Base-by-base conservation (phyloP, 1,139 yeast species). In the Magnusiomyces paraingens region DNA sequence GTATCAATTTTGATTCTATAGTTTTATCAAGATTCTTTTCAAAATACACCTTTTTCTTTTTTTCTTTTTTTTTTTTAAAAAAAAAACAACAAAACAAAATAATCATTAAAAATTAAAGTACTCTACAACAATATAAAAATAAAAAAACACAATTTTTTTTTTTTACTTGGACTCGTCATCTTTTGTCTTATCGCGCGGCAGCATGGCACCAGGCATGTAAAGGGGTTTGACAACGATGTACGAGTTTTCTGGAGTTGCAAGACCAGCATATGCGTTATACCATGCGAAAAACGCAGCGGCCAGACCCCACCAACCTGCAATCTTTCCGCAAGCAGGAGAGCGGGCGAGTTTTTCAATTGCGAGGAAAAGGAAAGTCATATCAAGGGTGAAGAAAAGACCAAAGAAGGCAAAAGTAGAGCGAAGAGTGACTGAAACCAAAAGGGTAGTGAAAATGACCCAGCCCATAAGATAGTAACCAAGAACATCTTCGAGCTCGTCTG, bases 221-320 rank as follows among this genome's bases (percentile, higher is more conserved):
- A 68, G 38, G 39, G 83, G 84, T 66, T 72, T 76, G 55, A 82
- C 76, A 36, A 78, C 72, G 55, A 87, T 56, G 70, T 85, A 87
- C 11, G 87, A 75, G 71, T 87, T 69, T 80, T 84, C 59, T 71
- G 57, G 71, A 59, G 78, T 54, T 50, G 91, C 86, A 55, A 89
- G 69, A 80, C 95, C 95, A 10, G 94, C 91, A 62, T 80, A 86
- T 3, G 95, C 95, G 68, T 86, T 85, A 66, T 86, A 87, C 89
- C 91, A 88, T 15, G 94, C 93, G 51, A 79, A 67, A 61, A 85
- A 79, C 1, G 95, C 87, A 40, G 90, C 82, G 26, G 86, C 69
- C 10, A 88, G 66, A 45, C 95, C 95, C 57, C 86, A 71, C 3
- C 83, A 83, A 61, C 96, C 96, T 44, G 82, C 95, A 20, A 91